A percentile compares a stretch with the other conserved stretches of the same genome.
Evolutionary conservation across 2,329 filamentous ascomycete species (phyloP).

Genomic region (Fusarium caatingaense): DNA sequence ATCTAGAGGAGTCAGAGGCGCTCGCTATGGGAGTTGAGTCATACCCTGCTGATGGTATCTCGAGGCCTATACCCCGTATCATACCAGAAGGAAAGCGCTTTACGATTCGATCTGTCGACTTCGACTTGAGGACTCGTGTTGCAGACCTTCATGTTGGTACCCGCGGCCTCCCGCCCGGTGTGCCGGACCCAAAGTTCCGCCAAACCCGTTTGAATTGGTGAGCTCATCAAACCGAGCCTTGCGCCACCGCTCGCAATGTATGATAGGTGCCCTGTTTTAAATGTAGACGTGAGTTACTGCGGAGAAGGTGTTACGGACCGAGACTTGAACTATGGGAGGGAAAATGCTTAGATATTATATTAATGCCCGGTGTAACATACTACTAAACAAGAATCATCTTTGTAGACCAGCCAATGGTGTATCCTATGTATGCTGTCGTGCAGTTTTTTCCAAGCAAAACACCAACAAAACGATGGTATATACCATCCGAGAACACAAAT

Average conservation of each 20-base stretch:
- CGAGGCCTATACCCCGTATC: slow-evolving; percentile 30
- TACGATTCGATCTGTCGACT: slow-evolving; percentile 67
- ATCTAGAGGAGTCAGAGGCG: slow-evolving; percentile 63
- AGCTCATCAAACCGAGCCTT: neutral
- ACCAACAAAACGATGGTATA: neutral
- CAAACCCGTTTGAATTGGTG: slow-evolving; percentile 62
- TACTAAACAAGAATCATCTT: neutral
- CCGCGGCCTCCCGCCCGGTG: slow-evolving; percentile 60
- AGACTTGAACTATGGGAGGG: slow-evolving; percentile 5
- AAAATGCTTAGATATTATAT: neutral
- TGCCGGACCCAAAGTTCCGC: slow-evolving; percentile 60
- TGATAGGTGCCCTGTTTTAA: neutral
- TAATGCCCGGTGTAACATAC: slow-evolving; percentile 1
- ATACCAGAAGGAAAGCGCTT: slow-evolving; percentile 66
- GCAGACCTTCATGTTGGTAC: slow-evolving; percentile 66
- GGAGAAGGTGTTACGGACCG: neutral
- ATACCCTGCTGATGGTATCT: slow-evolving; percentile 8
- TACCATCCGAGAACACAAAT: neutral
- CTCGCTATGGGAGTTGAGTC: slow-evolving; percentile 44
- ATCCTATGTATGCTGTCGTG: neutral
- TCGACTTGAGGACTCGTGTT: slow-evolving; percentile 63
- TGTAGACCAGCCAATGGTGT: neutral
- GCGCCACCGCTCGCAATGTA: neutral
- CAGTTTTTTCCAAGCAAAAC: neutral
- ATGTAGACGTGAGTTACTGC: neutral